Evolutionary conservation across 371 early-diverging fungal species (phyloP), one percentile per base, ranked within the genome.

Genomic region (Encephalitozoon romaleae): DNA sequence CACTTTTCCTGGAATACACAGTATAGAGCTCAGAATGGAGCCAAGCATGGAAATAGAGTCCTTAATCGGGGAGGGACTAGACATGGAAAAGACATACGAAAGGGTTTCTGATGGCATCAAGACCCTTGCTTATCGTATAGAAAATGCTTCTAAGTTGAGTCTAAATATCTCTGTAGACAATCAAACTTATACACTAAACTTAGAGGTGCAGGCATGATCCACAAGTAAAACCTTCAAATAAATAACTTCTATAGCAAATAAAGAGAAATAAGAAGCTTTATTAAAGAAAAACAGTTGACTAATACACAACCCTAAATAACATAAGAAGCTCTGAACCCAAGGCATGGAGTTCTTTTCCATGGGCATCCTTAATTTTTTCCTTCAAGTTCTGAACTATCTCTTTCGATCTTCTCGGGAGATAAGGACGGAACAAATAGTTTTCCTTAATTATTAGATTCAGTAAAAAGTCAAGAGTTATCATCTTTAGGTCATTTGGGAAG

Each of bases 241-340:
- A 38, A 59, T 59, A 26, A 21, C 8, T 47, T 21, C 5, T 18
- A 0, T 21, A 21, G 21, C 2, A 2, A 47, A 3, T 5, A 15
- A 18, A 8, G 49, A 47, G 18, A 47, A 21, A 47, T 47, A 47
- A 47, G n/a, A 47, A 47, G 21, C 43, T 47, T 47, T 47, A 47
- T 32, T 38, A 59, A 28, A 34, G 38, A 59, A 12, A 8, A 34
- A 21, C 18, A 34, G 2, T 4, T 4, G 4, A 34, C 21, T 59
- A 59, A 21, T 59, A 59, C 59, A 59, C 59, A 15, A 59, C 34
- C 59, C 59, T 59, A 32, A 59, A 59, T 15, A 59, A 12, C 59
- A 59, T 59, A 4, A 59, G 21, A 34, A 59, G 59, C n/a, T 59
- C 59, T 6, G 59, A 59, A 15, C 59, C 59, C 15, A 59, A 34